Evolutionary conservation across 345 rosid species (phyloP), one percentile per base, ranked within the genome.

Genomic region (Lumnitzera racemosa): DNA sequence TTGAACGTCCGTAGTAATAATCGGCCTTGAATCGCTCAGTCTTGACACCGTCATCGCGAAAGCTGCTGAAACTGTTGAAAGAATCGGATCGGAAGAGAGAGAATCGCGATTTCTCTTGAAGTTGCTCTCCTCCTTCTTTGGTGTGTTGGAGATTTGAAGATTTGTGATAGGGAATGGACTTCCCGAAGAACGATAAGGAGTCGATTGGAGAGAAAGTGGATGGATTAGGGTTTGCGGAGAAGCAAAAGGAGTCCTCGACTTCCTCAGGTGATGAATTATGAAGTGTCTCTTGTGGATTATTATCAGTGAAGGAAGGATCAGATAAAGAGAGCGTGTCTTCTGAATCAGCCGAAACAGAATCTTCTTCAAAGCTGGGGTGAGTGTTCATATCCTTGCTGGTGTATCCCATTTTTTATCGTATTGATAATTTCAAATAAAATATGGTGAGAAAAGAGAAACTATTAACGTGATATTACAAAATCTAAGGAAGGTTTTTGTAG

Each of bases 241-340:
- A 77, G 56, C 74, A 69, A 51, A 78, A 71, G 46, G 50, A 13
- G 17, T 61, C 43, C 43, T 36, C 11, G 43, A 2, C 6, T 9
- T 36, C 43, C 43, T 4, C 10, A 6, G 43, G 43, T 7, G 43
- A 36, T 36, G 43, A 36, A 36, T 7, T 1, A 36, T 36, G 10
- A 36, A 36, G 43, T 36, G 7, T 36, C 11, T 36, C 43, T 9
- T 36, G 9, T 36, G 43, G 59, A 31, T 57, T 3, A 62, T 64
- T 51, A 51, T 41, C 2, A 14, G 59, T 24, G 2, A 47, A 20
- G 2, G 56, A 41, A 54, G 70, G 76, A 61, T 71, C 74, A 36
- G 62, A 64, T 23, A 74, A 55, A 13, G 78, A 74, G 29, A 74
- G 64, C n/a, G 72, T 27, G 61, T 78, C 76, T 23, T 71, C 72